Conservation (phyloP, 1,284 basidiomycete genomes). For the Ceratobasidium sp. region DNA sequence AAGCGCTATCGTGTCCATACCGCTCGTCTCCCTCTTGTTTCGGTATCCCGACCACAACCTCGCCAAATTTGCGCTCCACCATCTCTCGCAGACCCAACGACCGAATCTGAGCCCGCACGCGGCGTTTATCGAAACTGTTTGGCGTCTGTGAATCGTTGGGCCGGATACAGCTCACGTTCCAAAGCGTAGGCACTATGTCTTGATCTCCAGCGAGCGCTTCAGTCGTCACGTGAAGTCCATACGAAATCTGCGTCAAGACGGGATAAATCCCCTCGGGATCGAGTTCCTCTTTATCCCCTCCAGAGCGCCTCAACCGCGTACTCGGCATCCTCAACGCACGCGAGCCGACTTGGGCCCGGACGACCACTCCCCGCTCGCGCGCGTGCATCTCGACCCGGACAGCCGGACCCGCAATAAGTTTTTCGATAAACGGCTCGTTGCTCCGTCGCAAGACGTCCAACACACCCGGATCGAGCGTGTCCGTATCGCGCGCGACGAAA, state of each 20-base stretch:
- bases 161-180: slow-evolving; percentile 86
- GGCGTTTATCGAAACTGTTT: slow-evolving; percentile 88
- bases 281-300: slow-evolving; percentile 59
- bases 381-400: slow-evolving; percentile 85
- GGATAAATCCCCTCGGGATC: slow-evolving; percentile 82
- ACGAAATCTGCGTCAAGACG: slow-evolving; percentile 77
- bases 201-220: slow-evolving; percentile 31
- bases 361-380: slow-evolving; percentile 83
- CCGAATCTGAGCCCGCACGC: slow-evolving; percentile 84
- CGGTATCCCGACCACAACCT: slow-evolving; percentile 66
- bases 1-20: slow-evolving; percentile 34
- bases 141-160: slow-evolving; percentile 90
- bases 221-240: slow-evolving; percentile 28
- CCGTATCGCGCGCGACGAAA: slow-evolving; percentile 87
- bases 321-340: slow-evolving; percentile 72
- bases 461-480: slow-evolving; percentile 87
- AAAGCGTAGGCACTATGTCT: slow-evolving; percentile 73
- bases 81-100: slow-evolving; percentile 82
- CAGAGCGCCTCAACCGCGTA: slow-evolving; percentile 58
- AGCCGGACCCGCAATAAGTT: slow-evolving; percentile 87
- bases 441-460: slow-evolving; percentile 85
- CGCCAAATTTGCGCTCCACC: slow-evolving; percentile 73
- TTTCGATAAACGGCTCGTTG: slow-evolving; percentile 80
- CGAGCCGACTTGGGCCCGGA: slow-evolving; percentile 89
- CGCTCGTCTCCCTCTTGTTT: slow-evolving; percentile 66